These are phyloP conservation scores for Puccinia sorghi DNA, from an alignment of 1,284 basidiomycete species.

Conservation along the genomic window DNA sequence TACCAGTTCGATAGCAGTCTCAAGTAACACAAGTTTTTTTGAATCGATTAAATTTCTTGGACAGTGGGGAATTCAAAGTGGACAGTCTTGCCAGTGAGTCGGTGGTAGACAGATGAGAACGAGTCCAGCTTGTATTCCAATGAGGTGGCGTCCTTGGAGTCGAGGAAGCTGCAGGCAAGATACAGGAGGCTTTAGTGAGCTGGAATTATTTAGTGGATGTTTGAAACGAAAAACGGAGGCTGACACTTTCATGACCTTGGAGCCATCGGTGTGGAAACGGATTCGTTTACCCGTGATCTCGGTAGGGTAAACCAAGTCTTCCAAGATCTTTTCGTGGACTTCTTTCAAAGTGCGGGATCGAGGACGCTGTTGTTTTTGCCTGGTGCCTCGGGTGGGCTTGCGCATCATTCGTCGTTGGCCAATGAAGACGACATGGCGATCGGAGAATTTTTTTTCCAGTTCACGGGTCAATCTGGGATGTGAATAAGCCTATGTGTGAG, in stretches of 20 bases:
- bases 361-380: conserved; percentile 92
- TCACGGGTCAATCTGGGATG: conserved; percentile 86
- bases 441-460: conserved; percentile 99
- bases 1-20: too few species aligned
- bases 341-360: conserved; percentile 94
- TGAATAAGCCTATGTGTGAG: not conserved
- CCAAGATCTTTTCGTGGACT: conserved; percentile 97
- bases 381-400: conserved; percentile 92
- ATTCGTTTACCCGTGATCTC: conserved; percentile 99
- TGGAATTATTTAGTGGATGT: too few species aligned
- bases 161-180: conserved; percentile 79
- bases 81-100: conserved; percentile 90
- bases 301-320: conserved; percentile 98
- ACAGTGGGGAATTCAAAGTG: conserved; percentile 58
- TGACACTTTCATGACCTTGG: conserved; percentile 56
- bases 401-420: conserved; percentile 97
- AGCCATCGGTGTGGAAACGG: conserved; percentile 62
- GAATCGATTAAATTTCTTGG: conserved; percentile 40
- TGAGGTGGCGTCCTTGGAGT: conserved; percentile 96
- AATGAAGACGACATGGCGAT: conserved; percentile 97
- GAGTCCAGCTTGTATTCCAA: conserved; percentile 99
- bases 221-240: not conserved
- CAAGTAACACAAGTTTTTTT: too few species aligned
- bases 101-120: conserved; percentile 90
- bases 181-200: not conserved